Evolutionary conservation across 2,329 filamentous ascomycete genomes (phyloP).

Genomic region (Huntiella moniliformis): DNA sequence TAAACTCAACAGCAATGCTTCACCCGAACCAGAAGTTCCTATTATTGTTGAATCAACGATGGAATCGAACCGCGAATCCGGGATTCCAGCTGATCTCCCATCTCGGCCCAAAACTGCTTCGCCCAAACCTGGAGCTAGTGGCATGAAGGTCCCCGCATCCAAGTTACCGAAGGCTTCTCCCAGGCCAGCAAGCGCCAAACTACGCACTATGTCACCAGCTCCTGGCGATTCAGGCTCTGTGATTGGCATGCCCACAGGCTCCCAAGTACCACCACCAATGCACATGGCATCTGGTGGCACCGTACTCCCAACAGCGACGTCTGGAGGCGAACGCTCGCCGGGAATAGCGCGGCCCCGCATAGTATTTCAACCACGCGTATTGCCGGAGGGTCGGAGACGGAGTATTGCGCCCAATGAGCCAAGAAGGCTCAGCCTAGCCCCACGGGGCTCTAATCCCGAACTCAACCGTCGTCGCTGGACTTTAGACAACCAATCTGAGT

Average conservation of each 20-base stretch:
- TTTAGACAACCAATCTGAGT: too few species aligned
- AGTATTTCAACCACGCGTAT: too few species aligned
- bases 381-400: too few species aligned
- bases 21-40: constrained; percentile 2
- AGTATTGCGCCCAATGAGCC: too few species aligned
- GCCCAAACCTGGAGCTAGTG: constrained; percentile 3
- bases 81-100: background rate
- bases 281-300: constrained; percentile 7
- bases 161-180: constrained; percentile 10
- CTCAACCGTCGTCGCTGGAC: too few species aligned
- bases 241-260: background rate
- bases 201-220: constrained; percentile 3
- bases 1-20: background rate
- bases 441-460: too few species aligned
- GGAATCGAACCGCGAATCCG: background rate
- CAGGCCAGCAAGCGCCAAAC: constrained; percentile 1
- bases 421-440: too few species aligned
- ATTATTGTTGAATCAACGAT: constrained; percentile 3
- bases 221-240: background rate
- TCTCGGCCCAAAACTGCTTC: constrained; percentile 4
- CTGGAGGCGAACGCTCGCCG: background rate
- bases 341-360: too few species aligned
- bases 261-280: constrained; percentile 4
- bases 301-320: background rate
- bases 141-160: constrained; percentile 6